These are phyloP conservation scores for Vanilla planifolia DNA, from an alignment of 106 monocot species.

Conservation along the genomic window DNA sequence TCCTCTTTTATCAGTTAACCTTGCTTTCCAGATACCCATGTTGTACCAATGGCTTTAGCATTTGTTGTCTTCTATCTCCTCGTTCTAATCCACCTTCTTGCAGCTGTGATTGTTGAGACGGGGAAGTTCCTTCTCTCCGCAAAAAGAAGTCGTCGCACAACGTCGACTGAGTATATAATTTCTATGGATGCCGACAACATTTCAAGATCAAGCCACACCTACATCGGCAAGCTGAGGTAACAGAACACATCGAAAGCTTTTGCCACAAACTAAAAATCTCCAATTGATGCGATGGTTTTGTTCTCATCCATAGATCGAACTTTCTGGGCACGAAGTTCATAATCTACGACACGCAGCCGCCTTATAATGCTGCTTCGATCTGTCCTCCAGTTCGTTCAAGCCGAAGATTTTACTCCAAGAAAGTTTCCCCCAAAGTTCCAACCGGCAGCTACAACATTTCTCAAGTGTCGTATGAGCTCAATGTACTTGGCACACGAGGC, in stretches of 20 bases:
- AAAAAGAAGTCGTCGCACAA: constrained; percentile 39
- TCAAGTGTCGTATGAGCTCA: constrained; percentile 41
- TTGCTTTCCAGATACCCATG: too few species aligned
- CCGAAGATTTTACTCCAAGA: constrained; percentile 35
- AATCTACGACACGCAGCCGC: constrained; percentile 44
- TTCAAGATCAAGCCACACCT: constrained; percentile 49
- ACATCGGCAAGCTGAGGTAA: constrained; percentile 66
- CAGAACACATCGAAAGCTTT: not conserved
- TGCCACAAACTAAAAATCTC: not conserved
- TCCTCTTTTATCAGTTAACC: too few species aligned
- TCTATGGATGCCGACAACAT: constrained; percentile 48
- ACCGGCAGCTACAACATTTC: constrained; percentile 30
- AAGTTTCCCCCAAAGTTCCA: constrained; percentile 41
- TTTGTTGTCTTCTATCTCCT: too few species aligned
- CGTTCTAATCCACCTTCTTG: too few species aligned
- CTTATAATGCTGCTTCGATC: constrained; percentile 19
- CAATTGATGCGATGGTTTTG: not conserved
- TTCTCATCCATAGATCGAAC: constrained; percentile 39
- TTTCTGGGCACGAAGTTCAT: constrained; percentile 53
- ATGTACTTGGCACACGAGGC: constrained; percentile 43
- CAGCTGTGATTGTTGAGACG: constrained; percentile 54
- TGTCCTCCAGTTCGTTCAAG: constrained; percentile 14
- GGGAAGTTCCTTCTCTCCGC: constrained; percentile 75
- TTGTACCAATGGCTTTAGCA: too few species aligned
- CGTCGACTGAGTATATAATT: constrained; percentile 43